These are phyloP conservation scores for Zostera marina DNA, from an alignment of 116 monocot genomes.

Conservation along the genomic window DNA sequence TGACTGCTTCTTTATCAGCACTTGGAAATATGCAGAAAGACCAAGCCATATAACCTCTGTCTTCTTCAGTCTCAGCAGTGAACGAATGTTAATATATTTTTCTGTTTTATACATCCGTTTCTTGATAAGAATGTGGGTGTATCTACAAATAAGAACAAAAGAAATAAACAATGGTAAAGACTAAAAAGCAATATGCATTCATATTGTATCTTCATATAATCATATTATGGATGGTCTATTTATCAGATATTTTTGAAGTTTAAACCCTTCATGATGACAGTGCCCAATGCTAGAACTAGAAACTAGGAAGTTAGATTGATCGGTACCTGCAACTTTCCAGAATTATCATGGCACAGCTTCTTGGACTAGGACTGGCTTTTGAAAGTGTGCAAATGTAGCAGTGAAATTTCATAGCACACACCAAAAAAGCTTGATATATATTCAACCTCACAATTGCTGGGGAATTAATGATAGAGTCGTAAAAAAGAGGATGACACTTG, in stretches of 20 bases:
- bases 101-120: slow-evolving; percentile 43
- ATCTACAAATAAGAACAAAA: slow-evolving; percentile 26
- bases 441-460: slow-evolving; percentile 49
- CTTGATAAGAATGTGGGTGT: slow-evolving; percentile 55
- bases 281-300: too few relatives aligned
- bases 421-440: slow-evolving; percentile 76
- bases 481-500: slow-evolving; percentile 73
- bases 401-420: slow-evolving; percentile 98
- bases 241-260: neutral
- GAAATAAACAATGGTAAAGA: neutral
- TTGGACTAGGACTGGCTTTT: slow-evolving; percentile 11
- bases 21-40: slow-evolving; percentile 43
- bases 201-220: neutral
- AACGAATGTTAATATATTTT: slow-evolving; percentile 9
- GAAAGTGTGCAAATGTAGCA: slow-evolving; percentile 34
- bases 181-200: neutral
- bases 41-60: slow-evolving; percentile 68
- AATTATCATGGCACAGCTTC: slow-evolving; percentile 27
- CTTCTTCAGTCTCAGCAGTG: slow-evolving; percentile 35
- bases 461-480: slow-evolving; percentile 76
- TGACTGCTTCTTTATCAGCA: slow-evolving; percentile 65
- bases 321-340: slow-evolving; percentile 57
- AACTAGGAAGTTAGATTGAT: neutral
- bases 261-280: neutral
- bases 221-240: neutral